Conservation (phyloP, 164 flowering plant genomes). For the Vitis amurensis region DNA sequence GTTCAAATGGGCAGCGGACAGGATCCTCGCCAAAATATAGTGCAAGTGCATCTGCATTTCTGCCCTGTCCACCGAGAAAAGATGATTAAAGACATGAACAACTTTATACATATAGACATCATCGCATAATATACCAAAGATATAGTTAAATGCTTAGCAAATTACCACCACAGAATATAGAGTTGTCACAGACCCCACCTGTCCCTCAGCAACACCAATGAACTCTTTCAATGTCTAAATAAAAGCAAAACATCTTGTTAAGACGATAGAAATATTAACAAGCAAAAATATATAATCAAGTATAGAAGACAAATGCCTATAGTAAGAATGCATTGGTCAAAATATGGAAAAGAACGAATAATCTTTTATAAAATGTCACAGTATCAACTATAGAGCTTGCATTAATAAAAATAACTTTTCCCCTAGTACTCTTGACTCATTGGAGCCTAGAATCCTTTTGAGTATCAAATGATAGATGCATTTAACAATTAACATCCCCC, state of each 20-base stretch:
- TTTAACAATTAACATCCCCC: not conserved
- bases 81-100: conserved; percentile 12
- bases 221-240: conserved; percentile 81
- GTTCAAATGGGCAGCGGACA: conserved; percentile 94
- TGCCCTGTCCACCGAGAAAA: conserved; percentile 63
- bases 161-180: conserved; percentile 88
- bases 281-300: not conserved
- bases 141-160: conserved; percentile 7
- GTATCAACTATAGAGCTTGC: not conserved
- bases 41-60: conserved; percentile 96
- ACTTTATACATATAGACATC: not conserved
- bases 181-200: conserved; percentile 67
- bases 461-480: not conserved
- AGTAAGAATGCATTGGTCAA: not conserved
- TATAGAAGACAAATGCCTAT: not conserved
- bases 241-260: conserved; percentile 8
- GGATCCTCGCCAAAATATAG: conserved; percentile 96
- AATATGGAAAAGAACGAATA: not conserved
- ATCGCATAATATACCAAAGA: not conserved
- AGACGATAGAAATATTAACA: not conserved
- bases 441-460: not conserved
- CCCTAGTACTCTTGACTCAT: not conserved
- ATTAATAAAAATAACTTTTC: not conserved
- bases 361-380: not conserved
- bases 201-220: conserved; percentile 66